Evolutionary conservation across 495 filamentous ascomycete genomes (phyloP).

Genomic region (Neurospora hispaniola): DNA sequence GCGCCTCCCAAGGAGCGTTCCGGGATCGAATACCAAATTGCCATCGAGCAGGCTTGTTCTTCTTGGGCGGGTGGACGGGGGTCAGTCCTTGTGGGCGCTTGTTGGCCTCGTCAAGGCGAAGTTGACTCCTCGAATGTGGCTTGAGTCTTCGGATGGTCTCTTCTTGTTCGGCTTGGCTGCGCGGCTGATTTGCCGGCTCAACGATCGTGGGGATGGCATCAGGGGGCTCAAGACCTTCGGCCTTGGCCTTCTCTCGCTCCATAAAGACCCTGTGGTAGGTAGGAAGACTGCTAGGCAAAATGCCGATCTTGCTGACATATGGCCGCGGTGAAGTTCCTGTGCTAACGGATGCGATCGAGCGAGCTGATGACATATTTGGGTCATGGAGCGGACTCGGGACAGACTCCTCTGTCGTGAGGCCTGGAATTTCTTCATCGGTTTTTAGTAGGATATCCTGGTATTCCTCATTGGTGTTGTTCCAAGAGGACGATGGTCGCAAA

Average conservation of each 20-base stretch:
- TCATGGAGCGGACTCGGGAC: conserved; percentile 25
- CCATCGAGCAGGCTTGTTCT: conserved; percentile 68
- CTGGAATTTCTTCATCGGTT: conserved; percentile 10
- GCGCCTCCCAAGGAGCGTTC: conserved; percentile 86
- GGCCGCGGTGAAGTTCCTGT: conserved; percentile 37
- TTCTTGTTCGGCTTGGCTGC: conserved; percentile 62
- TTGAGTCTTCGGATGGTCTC: conserved; percentile 66
- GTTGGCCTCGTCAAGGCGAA: conserved; percentile 48
- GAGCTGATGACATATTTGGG: conserved; percentile 29
- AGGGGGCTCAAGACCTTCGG: conserved; percentile 24
- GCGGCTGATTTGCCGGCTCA: conserved; percentile 39
- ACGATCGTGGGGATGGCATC: conserved; percentile 30
- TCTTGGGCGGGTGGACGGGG: conserved; percentile 50
- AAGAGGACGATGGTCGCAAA: conserved; percentile 27
- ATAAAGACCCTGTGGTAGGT: conserved; percentile 85
- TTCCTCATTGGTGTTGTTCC: conserved; percentile 25
- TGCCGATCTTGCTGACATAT: conserved; percentile 71
- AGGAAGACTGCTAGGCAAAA: conserved; percentile 81
- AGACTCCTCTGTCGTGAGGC: conserved; percentile 9
- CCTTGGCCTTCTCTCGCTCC: conserved; percentile 51
- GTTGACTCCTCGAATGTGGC: conserved; percentile 56
- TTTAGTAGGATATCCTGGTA: conserved; percentile 14
- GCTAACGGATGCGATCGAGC: conserved; percentile 33
- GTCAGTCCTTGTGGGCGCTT: conserved; percentile 58
- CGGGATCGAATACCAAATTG: conserved; percentile 94